These are phyloP conservation scores for Trematosphaeria pertusa DNA, from an alignment of 2,329 filamentous ascomycete species.

Conservation along the genomic window DNA sequence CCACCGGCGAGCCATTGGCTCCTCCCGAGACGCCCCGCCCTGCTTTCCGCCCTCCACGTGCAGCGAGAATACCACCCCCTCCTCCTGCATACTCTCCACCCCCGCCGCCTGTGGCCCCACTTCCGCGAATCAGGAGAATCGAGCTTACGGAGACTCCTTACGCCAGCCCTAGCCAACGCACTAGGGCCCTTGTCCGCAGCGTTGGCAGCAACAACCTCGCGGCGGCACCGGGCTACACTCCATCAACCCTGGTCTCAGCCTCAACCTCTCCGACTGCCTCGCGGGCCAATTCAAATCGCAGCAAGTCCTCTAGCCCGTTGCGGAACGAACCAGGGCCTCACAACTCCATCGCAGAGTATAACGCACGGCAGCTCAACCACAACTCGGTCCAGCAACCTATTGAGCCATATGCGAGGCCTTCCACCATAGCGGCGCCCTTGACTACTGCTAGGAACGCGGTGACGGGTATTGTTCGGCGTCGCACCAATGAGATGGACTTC, in stretches of 20 bases:
- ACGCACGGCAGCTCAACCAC: conserved; percentile 2
- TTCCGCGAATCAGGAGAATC: neutral
- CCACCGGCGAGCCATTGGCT: conserved; percentile 4
- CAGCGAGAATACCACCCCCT: neutral
- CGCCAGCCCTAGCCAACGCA: neutral
- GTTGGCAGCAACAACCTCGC: neutral
- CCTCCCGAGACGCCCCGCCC: neutral
- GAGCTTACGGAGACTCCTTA: neutral
- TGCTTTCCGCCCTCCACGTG: conserved; percentile 8
- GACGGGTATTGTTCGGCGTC: conserved; percentile 1
- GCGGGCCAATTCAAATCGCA: no score
- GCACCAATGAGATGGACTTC: neutral
- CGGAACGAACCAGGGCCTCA: conserved; percentile 1
- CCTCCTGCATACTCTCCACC: neutral
- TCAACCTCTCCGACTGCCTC: neutral
- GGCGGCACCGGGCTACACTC: neutral
- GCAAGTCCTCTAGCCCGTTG: neutral
- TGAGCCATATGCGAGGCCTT: conserved; percentile 2
- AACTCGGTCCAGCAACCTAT: conserved; percentile 2
- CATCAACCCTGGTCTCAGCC: neutral
- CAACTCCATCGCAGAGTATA: conserved; percentile 7
- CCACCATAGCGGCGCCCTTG: no score
- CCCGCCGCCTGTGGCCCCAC: neutral
- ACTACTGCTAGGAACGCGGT: neutral
- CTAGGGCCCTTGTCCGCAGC: neutral